phyloP scores from a whole-genome alignment of 169 alveolate species.

The Eimeria acervulina region DNA sequence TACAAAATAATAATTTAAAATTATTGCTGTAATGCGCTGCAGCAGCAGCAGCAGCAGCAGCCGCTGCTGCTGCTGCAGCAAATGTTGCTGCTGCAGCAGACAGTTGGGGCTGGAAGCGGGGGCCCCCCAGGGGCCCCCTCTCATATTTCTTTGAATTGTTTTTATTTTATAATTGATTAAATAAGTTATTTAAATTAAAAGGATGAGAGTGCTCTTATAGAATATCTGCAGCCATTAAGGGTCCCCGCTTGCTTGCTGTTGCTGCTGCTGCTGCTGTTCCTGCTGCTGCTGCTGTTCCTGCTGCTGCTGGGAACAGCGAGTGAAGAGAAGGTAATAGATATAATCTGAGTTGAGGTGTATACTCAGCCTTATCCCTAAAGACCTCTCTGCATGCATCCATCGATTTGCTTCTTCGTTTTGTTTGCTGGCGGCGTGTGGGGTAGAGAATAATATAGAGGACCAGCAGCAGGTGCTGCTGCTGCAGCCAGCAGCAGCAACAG shows the following conservation, averaged over 20 bases:
- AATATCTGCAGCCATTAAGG: background rate
- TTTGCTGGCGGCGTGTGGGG: too few species aligned
- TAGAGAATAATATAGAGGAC: too few species aligned
- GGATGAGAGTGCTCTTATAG: too few species aligned
- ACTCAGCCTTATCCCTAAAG: too few species aligned
- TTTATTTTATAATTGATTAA: background rate
- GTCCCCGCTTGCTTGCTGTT: background rate
- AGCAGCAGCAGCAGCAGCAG: conserved; percentile 72
- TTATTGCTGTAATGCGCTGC: too few species aligned
- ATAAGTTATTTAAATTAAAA: too few species aligned
- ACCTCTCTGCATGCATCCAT: too few species aligned
- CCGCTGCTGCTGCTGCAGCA: conserved; percentile 67
- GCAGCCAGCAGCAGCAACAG: background rate
- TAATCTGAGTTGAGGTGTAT: too few species aligned
- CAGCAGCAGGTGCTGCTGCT: background rate
- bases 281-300: conserved; percentile 12
- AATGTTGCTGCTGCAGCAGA: conserved; percentile 77
- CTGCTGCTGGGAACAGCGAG: too few species aligned
- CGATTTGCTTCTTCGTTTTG: too few species aligned
- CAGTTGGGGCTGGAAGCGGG: background rate
- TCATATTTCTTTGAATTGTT: background rate
- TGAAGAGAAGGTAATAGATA: too few species aligned
- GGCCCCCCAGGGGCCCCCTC: background rate
- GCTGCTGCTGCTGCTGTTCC: conserved; percentile 11
- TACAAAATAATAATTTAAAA: too few species aligned